Conservation (phyloP, 345 rosid genomes). For the Dipteronia sinensis region DNA sequence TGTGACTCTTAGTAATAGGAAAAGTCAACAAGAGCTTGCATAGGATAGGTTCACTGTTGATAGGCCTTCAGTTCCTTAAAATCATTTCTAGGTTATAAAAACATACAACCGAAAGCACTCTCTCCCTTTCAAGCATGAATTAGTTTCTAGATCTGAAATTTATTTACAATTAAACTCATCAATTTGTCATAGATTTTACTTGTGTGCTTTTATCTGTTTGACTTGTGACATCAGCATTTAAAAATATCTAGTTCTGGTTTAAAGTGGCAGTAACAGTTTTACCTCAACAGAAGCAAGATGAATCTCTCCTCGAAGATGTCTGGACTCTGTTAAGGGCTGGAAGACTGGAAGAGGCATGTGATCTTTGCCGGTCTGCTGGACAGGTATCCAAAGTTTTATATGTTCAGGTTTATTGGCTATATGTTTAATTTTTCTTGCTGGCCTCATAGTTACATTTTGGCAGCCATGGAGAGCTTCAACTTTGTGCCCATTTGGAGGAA, state of each 20-base stretch:
- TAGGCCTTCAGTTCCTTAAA: conserved; percentile 3
- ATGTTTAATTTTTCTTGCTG: conserved; percentile 8
- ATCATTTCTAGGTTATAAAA: not conserved
- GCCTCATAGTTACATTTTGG: conserved; percentile 17
- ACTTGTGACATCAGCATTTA: not conserved
- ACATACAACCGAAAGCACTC: not conserved
- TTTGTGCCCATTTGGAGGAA: conserved; percentile 83
- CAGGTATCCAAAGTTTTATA: conserved; percentile 55
- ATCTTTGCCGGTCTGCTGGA: conserved; percentile 94
- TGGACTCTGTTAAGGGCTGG: conserved; percentile 97
- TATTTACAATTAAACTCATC: not conserved
- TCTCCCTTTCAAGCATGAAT: not conserved
- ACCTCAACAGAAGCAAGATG: conserved; percentile 81
- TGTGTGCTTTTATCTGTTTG: not conserved
- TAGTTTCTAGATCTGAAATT: not conserved
- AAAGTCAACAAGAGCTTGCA: not conserved
- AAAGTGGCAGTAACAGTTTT: conserved; percentile 24
- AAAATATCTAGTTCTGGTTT: conserved; percentile 2
- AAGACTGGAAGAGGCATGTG: conserved; percentile 88
- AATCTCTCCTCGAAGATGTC: conserved; percentile 91
- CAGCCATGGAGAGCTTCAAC: conserved; percentile 99
- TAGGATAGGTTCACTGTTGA: not conserved
- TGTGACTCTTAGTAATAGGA: not conserved
- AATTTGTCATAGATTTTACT: not conserved
- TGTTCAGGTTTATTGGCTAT: conserved; percentile 8